Conservation (phyloP, 306 rosid genomes). For the Glycyrrhiza uralensis region DNA sequence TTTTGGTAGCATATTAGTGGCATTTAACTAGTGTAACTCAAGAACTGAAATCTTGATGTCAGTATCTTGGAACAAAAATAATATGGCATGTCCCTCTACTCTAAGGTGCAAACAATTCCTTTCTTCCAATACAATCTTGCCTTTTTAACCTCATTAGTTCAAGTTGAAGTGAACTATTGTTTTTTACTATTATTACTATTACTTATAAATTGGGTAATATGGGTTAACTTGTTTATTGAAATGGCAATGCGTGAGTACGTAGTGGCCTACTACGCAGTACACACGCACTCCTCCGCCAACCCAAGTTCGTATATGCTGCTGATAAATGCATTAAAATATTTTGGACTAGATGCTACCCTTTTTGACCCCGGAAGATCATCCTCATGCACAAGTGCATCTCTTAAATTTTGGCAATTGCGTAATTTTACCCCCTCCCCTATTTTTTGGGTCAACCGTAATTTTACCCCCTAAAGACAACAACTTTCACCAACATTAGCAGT, state of each 20-base stretch:
- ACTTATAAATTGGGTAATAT: too few relatives aligned
- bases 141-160: background rate
- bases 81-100: background rate
- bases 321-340: background rate
- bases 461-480: too few relatives aligned
- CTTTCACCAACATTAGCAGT: too few relatives aligned
- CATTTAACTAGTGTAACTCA: conserved; percentile 17
- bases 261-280: too few relatives aligned
- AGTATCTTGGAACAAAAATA: background rate
- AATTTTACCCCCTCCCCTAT: too few relatives aligned
- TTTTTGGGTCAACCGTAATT: too few relatives aligned
- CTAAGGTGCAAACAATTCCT: background rate
- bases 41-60: conserved; percentile 20
- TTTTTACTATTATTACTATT: too few relatives aligned
- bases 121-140: background rate
- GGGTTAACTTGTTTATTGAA: background rate
- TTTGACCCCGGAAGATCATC: too few relatives aligned
- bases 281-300: background rate
- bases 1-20: conserved; percentile 3
- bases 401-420: too few relatives aligned
- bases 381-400: too few relatives aligned
- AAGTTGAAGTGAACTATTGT: background rate
- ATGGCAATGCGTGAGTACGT: background rate
- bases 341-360: too few relatives aligned
- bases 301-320: background rate